Evolutionary conservation across 768 basidiomycete genomes (phyloP).

Genomic region (Rhodotorula babjevae): DNA sequence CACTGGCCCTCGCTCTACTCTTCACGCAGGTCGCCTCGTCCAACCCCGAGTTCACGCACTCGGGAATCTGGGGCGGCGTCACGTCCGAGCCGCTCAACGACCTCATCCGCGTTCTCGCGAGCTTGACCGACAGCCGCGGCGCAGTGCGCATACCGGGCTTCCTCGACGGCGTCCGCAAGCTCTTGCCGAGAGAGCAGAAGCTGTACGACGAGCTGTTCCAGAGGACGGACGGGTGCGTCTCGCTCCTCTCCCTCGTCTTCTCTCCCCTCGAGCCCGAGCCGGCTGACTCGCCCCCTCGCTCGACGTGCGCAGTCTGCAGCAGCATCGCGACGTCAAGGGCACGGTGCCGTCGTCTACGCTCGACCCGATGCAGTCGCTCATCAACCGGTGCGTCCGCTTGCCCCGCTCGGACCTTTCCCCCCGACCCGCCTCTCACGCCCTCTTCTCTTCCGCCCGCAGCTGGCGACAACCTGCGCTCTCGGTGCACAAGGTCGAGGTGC

Average conservation of each 20-base stretch:
- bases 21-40: conserved; percentile 57
- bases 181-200: conserved; percentile 62
- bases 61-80: conserved; percentile 84
- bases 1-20: neutral
- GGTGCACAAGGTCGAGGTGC: conserved; percentile 75
- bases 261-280: neutral
- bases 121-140: conserved; percentile 56
- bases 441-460: conserved; percentile 44
- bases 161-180: conserved; percentile 63
- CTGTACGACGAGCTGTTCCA: conserved; percentile 65
- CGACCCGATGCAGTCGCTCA: conserved; percentile 31
- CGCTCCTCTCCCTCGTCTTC: no score
- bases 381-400: conserved; percentile 14
- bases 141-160: conserved; percentile 50
- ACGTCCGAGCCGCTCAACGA: conserved; percentile 86
- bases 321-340: neutral
- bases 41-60: conserved; percentile 76
- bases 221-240: conserved; percentile 25
- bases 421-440: neutral
- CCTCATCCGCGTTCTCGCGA: conserved; percentile 76
- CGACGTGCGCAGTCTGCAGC: neutral
- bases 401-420: neutral
- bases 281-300: neutral
- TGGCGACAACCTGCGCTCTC: conserved; percentile 91
- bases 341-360: conserved; percentile 17